Evolutionary conservation across 2,329 filamentous ascomycete species (phyloP).

Genomic region (Diatrype stigma): DNA sequence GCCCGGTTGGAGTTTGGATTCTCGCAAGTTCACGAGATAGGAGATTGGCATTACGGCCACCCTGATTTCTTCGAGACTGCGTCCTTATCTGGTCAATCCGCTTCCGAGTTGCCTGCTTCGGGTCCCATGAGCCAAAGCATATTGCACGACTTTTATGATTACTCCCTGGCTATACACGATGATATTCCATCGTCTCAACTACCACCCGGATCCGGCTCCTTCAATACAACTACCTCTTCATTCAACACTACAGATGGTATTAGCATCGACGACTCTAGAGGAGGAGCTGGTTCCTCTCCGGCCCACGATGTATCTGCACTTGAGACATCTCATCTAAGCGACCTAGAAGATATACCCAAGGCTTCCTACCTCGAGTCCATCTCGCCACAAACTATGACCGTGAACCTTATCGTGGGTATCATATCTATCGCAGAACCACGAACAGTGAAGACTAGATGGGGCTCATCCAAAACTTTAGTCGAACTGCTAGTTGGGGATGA

Average conservation of each 20-base stretch:
- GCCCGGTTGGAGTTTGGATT: constrained; percentile 47
- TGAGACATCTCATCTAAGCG: constrained; percentile 44
- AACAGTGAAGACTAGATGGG: constrained; percentile 63
- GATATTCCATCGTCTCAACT: constrained; percentile 61
- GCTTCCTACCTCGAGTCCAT: constrained; percentile 63
- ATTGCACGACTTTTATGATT: constrained; percentile 68
- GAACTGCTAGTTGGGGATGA: constrained; percentile 84
- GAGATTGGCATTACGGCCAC: constrained; percentile 25
- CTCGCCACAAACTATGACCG: constrained; percentile 73
- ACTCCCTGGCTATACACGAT: constrained; percentile 70
- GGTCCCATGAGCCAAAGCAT: constrained; percentile 33
- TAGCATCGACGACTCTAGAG: constrained; percentile 28
- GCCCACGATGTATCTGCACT: constrained; percentile 18
- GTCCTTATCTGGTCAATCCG: constrained; percentile 30
- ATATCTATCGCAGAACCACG: constrained; percentile 67
- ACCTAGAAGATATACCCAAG: constrained; percentile 67
- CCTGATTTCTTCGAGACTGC: constrained; percentile 46
- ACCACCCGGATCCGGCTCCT: constrained; percentile 20
- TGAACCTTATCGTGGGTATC: constrained; percentile 77
- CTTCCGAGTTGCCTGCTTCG: constrained; percentile 15
- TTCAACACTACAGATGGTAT: constrained; percentile 31
- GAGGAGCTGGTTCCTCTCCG: constrained; percentile 13
- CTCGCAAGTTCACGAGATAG: constrained; percentile 43
- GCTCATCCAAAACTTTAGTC: constrained; percentile 59
- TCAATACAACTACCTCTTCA: constrained; percentile 29